A percentile compares a stretch with the other conserved stretches of the same genome.
Conservation (phyloP, 306 rosid species). For the Oxytropis ochrocephala region DNA sequence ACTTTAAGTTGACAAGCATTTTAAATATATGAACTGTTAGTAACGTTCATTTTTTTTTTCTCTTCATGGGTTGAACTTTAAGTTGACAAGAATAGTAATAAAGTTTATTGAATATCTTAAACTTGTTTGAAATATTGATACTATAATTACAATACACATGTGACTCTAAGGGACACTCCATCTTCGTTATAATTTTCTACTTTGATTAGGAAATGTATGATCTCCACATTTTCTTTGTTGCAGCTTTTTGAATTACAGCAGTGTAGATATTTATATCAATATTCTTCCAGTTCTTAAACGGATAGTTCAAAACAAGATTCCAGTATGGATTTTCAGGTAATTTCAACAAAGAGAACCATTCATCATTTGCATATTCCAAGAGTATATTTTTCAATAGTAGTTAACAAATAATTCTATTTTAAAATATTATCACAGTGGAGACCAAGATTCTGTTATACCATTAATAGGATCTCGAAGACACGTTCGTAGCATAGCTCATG, state of each 20-base stretch:
- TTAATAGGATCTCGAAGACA: constrained; percentile 74
- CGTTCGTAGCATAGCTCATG: constrained; percentile 68
- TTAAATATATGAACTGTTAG: no score
- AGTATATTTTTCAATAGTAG: not conserved
- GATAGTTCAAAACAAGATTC: constrained; percentile 60
- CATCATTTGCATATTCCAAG: not conserved
- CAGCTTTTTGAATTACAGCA: constrained; percentile 61
- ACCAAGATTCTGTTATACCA: constrained; percentile 84
- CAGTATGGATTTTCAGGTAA: constrained; percentile 93
- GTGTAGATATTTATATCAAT: constrained; percentile 47
- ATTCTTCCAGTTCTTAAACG: constrained; percentile 73
- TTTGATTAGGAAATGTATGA: no score
- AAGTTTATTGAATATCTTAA: no score
- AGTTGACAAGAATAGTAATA: no score
- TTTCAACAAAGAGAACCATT: not conserved
- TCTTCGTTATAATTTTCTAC: no score
- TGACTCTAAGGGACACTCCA: no score
- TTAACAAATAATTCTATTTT: not conserved
- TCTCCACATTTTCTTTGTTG: not conserved
- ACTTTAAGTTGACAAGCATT: no score
- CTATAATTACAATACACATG: not conserved
- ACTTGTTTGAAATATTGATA: no score
- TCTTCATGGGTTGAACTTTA: no score
- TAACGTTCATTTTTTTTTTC: no score
- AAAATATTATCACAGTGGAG: constrained; percentile 51